Evolutionary conservation across 2,329 filamentous ascomycete genomes (phyloP).

Genomic region (Niveomyces coronatus): DNA sequence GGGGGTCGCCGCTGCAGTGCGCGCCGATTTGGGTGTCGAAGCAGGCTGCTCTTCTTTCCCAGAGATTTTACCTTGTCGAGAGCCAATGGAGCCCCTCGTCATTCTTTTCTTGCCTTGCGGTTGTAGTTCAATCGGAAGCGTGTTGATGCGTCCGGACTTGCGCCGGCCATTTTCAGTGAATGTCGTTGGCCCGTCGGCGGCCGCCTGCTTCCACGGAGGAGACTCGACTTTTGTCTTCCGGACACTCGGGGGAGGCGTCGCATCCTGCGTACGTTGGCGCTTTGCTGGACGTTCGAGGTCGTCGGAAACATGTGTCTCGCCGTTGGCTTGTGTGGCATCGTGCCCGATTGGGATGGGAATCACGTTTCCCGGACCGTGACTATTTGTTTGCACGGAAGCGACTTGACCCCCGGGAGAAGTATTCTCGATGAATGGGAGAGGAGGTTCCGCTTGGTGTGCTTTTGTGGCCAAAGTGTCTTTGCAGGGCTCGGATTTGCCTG

Average conservation of each 20-base stretch:
- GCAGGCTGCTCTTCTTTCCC: constrained; percentile 16
- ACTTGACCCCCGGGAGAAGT: neutral
- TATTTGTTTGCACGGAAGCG: constrained; percentile 10
- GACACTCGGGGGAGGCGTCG: constrained; percentile 30
- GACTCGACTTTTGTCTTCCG: constrained; percentile 48
- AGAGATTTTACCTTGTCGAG: constrained; percentile 23
- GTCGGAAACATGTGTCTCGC: constrained; percentile 13
- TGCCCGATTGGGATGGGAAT: constrained; percentile 14
- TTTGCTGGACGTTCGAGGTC: constrained; percentile 47
- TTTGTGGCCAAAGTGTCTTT: constrained; percentile 19
- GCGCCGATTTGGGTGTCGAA: constrained; percentile 13
- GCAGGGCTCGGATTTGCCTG: constrained; percentile 29
- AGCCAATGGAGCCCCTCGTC: constrained; percentile 32
- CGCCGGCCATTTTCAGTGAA: constrained; percentile 65
- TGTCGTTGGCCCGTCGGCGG: constrained; percentile 77
- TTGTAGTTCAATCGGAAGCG: constrained; percentile 42
- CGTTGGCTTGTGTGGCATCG: constrained; percentile 3
- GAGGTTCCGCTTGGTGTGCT: constrained; percentile 12
- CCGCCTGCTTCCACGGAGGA: constrained; percentile 86
- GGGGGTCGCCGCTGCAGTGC: constrained; percentile 14
- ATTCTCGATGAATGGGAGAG: neutral
- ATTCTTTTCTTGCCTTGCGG: constrained; percentile 39
- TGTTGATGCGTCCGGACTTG: constrained; percentile 56
- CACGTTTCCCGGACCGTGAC: constrained; percentile 15
- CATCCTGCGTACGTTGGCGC: constrained; percentile 49